Evolutionary conservation across 1,284 basidiomycete species (phyloP), one percentile per base, ranked within the genome.

Genomic region (Phenoliferia sp.): DNA sequence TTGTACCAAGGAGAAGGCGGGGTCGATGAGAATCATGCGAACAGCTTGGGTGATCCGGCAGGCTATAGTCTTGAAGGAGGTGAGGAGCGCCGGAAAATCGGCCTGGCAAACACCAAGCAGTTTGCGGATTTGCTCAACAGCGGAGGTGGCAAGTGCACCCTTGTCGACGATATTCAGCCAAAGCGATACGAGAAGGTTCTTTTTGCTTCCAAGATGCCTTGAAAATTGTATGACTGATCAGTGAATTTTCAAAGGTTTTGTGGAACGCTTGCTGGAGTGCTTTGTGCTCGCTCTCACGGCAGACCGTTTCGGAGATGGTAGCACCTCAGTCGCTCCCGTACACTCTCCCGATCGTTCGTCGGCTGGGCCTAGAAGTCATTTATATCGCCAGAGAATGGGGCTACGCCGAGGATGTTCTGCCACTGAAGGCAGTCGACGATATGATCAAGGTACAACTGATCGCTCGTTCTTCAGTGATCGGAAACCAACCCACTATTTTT

Each of bases 171-270:
- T 64, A 81, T 83, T 32, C 80, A 82, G 65, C 70, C 80, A 15
- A 76, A 79, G 28, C 78, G 83, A 31, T 84, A 82, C 82, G 74
- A 78, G 52, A 83, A 83, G 70, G 32, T 33, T 7, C 16, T 12
- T 15, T 2, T 16, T 58, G 15, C 3, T 34, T 17, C 80, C 74
- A 63, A 77, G 19, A 35, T 12, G 28, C 31, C 31, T 15, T 5
- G 44, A 10, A 28, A 17, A 31, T 52, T 44, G 17, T 35, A 22
- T 26, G 44, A 31, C 32, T 33, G n/a, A n/a, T n/a, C n/a, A n/a
- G n/a, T n/a, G n/a, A n/a, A n/a, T 84, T 83, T 81, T 74, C 84
- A 82, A 84, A 84, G 70, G 78, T 80, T 28, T 72, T 81, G 15
- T 81, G 80, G 80, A 81, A 76, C 63, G 79, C 71, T 3, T 64